Percentiles rank a stretch among this genome's conserved stretches.
phyloP scores from a whole-genome alignment of 148 eudicot species.

The Dysphania ambrosioides region DNA sequence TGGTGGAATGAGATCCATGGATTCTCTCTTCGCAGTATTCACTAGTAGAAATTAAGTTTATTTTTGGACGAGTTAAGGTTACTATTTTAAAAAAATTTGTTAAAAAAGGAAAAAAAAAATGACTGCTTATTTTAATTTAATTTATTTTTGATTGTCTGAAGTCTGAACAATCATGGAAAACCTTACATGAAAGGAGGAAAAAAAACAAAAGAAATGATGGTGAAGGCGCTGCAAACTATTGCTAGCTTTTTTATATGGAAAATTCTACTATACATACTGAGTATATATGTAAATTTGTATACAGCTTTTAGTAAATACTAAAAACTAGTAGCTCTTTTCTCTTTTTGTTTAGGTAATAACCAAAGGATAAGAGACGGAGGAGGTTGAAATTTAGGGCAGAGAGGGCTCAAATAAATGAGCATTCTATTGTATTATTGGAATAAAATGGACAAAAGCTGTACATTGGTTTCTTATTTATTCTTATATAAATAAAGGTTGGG shows the following conservation, averaged over 20 bases:
- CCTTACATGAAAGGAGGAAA: too few relatives aligned
- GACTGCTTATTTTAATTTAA: too few relatives aligned
- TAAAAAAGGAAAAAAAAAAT: too few relatives aligned
- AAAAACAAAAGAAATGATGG: too few relatives aligned
- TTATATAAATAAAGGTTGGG: background rate
- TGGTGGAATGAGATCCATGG: slow-evolving; percentile 30
- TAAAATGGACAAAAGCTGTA: slow-evolving; percentile 23
- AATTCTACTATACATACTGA: too few relatives aligned
- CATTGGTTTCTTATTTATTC: slow-evolving; percentile 10
- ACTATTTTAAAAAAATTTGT: too few relatives aligned
- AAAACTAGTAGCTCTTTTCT: slow-evolving; percentile 19
- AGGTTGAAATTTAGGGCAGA: slow-evolving; percentile 29
- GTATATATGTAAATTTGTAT: too few relatives aligned
- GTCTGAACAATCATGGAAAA: too few relatives aligned
- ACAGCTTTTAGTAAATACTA: slow-evolving; percentile 21
- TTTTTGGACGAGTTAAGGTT: slow-evolving; percentile 17
- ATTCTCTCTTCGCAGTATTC: background rate
- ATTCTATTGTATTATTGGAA: slow-evolving; percentile 1
- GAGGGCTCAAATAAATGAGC: background rate
- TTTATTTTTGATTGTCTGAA: too few relatives aligned
- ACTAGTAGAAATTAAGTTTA: too few relatives aligned
- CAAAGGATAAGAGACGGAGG: background rate
- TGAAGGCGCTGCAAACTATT: too few relatives aligned
- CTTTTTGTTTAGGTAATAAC: background rate
- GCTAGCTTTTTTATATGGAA: too few relatives aligned